A percentile compares a stretch with the other conserved stretches of the same genome.
Evolutionary conservation across 2,329 filamentous ascomycete genomes (phyloP).

Genomic region (Monosporascus cannonballus): DNA sequence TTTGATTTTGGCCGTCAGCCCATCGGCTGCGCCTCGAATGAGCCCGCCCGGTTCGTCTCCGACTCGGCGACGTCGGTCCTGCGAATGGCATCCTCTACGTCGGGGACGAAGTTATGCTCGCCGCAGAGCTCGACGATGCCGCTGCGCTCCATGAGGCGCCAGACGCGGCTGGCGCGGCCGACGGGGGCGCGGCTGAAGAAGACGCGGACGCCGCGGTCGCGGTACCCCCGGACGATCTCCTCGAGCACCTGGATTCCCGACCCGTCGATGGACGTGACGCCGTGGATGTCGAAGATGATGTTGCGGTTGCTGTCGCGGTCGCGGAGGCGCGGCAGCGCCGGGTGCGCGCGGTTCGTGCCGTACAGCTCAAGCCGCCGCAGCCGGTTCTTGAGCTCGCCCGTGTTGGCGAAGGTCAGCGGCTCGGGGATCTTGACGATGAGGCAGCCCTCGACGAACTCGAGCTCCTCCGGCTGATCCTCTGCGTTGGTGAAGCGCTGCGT

Average conservation of each 20-base stretch:
- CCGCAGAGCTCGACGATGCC: constrained; percentile 85
- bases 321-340: constrained; percentile 75
- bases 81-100: constrained; percentile 78
- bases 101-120: constrained; percentile 67
- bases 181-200: constrained; percentile 60
- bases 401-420: constrained; percentile 94
- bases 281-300: constrained; percentile 94
- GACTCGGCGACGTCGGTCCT: constrained; percentile 65
- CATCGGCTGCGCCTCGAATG: too few relatives aligned
- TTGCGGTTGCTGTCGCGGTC: constrained; percentile 79
- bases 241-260: constrained; percentile 86
- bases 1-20: too few relatives aligned
- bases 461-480: constrained; percentile 60
- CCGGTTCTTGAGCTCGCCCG: constrained; percentile 80
- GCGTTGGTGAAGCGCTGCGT: constrained; percentile 84
- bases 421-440: constrained; percentile 97
- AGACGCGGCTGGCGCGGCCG: constrained; percentile 50
- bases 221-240: constrained; percentile 81
- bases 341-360: constrained; percentile 78
- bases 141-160: constrained; percentile 65
- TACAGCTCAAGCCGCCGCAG: constrained; percentile 82
- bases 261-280: constrained; percentile 91
- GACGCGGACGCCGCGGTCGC: constrained; percentile 68
- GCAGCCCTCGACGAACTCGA: constrained; percentile 88
- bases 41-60: constrained; percentile 7